Evolutionary conservation across 345 rosid genomes (phyloP), one percentile per base, ranked within the genome.

Genomic region (Bruguiera sexangula): DNA sequence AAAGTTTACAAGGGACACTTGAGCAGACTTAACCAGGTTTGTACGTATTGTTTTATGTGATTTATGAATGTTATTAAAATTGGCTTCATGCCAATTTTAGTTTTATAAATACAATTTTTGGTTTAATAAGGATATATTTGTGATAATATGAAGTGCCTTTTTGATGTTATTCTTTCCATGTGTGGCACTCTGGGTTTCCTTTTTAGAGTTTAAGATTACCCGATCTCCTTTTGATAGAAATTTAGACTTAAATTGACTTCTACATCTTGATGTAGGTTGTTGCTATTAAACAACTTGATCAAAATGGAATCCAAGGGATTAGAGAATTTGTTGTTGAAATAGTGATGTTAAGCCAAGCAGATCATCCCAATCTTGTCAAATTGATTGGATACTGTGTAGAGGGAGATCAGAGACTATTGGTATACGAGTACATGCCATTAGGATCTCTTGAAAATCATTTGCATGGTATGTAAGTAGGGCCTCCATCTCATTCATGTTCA

Each of bases 1-100:
- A 88, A 85, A 81, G 96, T 93, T 34, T 93, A 73, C 81, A 88
- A 83, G 68, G 98, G 95, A 15, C 58, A 60, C 64, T 60, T 92
- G 64, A 85, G 83, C 65, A 85, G 76, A 73, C 65, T 76, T 6
- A 56, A 79, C 43, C 91, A 92, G 92, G 97, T 86, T 34, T 60
- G 79, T 79, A 46, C 52, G 21, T 37, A 56, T 31, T 52, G 51
- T 29, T 15, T 34, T 61, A 24, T 61, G 26, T 24, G 50, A 54
- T 66, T 21, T n/a, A 27, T 1, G 50, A 43, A 43, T 43, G 50
- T 43, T 43, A 43, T 43, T 43, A 43, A 1, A 13, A 13, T 43
- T 43, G 50, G 50, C 50, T 11, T 43, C 13, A 43, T 43, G 50
- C 19, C 50, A 43, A 43, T 43, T 11, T 43, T 43, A 43, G 15